Percentiles rank a stretch among this genome's conserved stretches.
These are phyloP conservation scores for Aspergillus persii DNA, from an alignment of 2,329 filamentous ascomycete species.

Conservation along the genomic window DNA sequence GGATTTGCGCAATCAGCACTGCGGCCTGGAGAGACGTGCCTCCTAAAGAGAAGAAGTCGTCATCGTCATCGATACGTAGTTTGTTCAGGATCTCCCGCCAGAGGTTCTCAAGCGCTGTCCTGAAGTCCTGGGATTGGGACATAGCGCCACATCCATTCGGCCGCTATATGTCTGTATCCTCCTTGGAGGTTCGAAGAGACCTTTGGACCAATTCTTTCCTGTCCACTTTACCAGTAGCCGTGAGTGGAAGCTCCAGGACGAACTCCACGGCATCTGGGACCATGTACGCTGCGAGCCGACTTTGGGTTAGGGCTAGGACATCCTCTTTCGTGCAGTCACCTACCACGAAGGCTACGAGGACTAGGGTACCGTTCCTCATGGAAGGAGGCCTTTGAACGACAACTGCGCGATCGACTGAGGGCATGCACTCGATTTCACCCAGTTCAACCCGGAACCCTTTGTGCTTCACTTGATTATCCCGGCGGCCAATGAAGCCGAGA, in stretches of 20 bases:
- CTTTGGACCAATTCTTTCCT: constrained; percentile 15
- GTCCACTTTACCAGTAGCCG: constrained; percentile 67
- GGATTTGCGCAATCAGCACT: not conserved
- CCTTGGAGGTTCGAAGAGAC: not conserved
- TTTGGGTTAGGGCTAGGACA: too few relatives aligned
- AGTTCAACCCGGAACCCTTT: constrained; percentile 87
- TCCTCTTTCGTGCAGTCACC: not conserved
- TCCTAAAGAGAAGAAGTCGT: constrained; percentile 6
- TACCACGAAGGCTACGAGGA: constrained; percentile 2
- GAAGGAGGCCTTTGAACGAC: not conserved
- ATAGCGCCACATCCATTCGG: too few relatives aligned
- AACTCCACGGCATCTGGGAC: constrained; percentile 63
- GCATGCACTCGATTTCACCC: constrained; percentile 76
- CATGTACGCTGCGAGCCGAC: constrained; percentile 67
- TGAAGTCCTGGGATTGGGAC: too few relatives aligned
- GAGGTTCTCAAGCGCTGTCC: not conserved
- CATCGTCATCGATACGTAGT: not conserved
- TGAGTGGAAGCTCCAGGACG: constrained; percentile 64
- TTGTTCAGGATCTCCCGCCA: not conserved
- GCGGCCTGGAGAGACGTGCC: constrained; percentile 9
- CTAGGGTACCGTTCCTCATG: not conserved
- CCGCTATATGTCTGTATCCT: too few relatives aligned
- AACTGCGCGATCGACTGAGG: constrained; percentile 41
- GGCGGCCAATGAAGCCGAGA: constrained; percentile 69
- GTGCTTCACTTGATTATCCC: constrained; percentile 83